These are phyloP conservation scores for Biscutella laevigata DNA, from an alignment of 441 rosid genomes.

Conservation along the genomic window DNA sequence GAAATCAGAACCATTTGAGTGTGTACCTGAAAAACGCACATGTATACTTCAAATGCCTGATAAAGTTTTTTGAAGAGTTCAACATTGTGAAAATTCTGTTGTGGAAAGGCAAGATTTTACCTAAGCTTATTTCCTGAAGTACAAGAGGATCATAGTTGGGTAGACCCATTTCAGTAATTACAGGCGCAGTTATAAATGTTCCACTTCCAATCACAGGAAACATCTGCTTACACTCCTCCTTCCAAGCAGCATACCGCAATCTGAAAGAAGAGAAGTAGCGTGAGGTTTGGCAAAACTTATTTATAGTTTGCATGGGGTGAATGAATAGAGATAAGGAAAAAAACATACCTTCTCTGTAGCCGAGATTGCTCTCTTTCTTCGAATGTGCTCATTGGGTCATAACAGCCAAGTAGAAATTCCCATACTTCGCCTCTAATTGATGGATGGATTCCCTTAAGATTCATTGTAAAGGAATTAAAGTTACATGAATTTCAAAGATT, in stretches of 20 bases:
- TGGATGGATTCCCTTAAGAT: slow-evolving; percentile 77
- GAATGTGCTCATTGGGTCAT: slow-evolving; percentile 69
- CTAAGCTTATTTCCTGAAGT: slow-evolving; percentile 43
- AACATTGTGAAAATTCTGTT: not conserved
- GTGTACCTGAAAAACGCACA: slow-evolving; percentile 30
- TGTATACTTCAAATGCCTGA: slow-evolving; percentile 10
- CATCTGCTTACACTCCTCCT: slow-evolving; percentile 56
- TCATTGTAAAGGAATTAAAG: not conserved
- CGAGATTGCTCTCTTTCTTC: slow-evolving; percentile 71
- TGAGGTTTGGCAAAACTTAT: not conserved
- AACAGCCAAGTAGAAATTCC: slow-evolving; percentile 91
- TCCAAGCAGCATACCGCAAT: slow-evolving; percentile 63
- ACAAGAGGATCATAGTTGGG: slow-evolving; percentile 78
- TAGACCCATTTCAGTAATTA: slow-evolving; percentile 66
- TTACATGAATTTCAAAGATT: not conserved
- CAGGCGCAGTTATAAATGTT: slow-evolving; percentile 71
- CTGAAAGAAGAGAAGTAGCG: slow-evolving; percentile 29
- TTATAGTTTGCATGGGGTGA: not conserved
- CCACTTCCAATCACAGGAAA: slow-evolving; percentile 89
- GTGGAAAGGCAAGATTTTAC: slow-evolving; percentile 21
- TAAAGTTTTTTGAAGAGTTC: not conserved
- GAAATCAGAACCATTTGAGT: slow-evolving; percentile 34
- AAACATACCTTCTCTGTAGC: slow-evolving; percentile 52
- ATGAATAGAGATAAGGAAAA: not conserved
- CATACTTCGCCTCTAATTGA: slow-evolving; percentile 94